Conservation (phyloP, 148 eudicot species). For the Fagopyrum esculentum region DNA sequence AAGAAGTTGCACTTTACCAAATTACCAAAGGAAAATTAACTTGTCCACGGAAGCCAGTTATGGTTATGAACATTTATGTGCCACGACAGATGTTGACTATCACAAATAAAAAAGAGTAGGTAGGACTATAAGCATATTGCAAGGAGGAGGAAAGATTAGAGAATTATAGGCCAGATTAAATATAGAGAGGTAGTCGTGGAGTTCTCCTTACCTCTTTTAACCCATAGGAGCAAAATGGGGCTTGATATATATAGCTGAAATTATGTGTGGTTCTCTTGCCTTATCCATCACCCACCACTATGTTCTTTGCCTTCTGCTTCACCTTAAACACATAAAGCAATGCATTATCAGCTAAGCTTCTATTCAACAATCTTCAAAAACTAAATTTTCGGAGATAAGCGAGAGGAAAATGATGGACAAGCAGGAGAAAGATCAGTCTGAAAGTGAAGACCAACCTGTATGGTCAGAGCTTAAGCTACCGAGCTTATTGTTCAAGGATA, state of each 20-base stretch:
- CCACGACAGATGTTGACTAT: slow-evolving; percentile 12
- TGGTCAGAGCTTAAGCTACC: slow-evolving; percentile 69
- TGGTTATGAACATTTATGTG: no score
- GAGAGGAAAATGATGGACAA: slow-evolving; percentile 34
- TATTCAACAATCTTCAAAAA: slow-evolving; percentile 19
- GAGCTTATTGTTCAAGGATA: slow-evolving; percentile 30
- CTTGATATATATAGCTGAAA: slow-evolving; percentile 31
- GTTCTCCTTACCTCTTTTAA: slow-evolving; percentile 28
- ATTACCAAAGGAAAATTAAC: neutral
- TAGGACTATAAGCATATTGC: slow-evolving; percentile 1
- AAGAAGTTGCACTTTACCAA: slow-evolving; percentile 9
- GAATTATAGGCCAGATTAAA: neutral
- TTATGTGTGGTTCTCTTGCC: slow-evolving; percentile 96
- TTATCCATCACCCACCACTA: slow-evolving; percentile 45
- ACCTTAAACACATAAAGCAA: slow-evolving; percentile 23
- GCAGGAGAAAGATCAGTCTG: slow-evolving; percentile 23
- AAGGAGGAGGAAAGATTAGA: neutral
- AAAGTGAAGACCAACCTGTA: slow-evolving; percentile 21
- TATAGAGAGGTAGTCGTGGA: slow-evolving; percentile 42
- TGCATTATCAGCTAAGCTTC: slow-evolving; percentile 23
- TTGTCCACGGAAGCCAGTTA: no score
- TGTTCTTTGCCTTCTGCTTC: neutral
- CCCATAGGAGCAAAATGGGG: slow-evolving; percentile 19
- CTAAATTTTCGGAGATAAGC: neutral
- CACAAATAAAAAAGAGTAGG: neutral